phyloP scores from a whole-genome alignment of 192 early-diverging fungal species.

The Entrophospora sp. region DNA sequence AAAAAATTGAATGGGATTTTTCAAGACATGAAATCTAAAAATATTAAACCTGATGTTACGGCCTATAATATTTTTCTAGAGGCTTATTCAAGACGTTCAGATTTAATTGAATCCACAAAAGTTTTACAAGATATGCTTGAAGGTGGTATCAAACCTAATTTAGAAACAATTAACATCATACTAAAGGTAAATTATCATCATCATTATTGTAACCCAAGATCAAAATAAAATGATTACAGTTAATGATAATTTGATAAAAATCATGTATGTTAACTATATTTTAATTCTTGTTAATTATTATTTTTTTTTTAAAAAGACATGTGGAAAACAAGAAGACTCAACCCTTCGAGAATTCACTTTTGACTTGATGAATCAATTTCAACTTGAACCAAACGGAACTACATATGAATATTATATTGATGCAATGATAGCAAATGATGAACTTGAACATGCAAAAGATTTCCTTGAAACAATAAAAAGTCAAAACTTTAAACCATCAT shows the following conservation, averaged over 20 bases:
- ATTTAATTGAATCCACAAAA: no score
- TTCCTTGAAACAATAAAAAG: not conserved
- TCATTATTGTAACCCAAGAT: not conserved
- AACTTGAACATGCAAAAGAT: not conserved
- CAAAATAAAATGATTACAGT: not conserved
- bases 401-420: not conserved
- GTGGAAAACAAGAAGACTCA: not conserved
- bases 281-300: not conserved
- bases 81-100: no score
- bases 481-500: not conserved
- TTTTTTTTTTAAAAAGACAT: no score
- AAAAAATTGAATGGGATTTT: no score
- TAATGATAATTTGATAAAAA: not conserved
- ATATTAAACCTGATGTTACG: no score
- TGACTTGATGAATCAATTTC: not conserved
- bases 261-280: not conserved
- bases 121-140: not conserved
- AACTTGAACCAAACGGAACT: not conserved
- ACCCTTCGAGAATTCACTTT: not conserved
- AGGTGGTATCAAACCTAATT: not conserved
- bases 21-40: no score
- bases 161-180: not conserved
- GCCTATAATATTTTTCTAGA: no score
- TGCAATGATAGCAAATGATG: not conserved
- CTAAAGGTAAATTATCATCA: not conserved